Base-by-base conservation (phyloP, 306 rosid species). In the Delonix regia region DNA sequence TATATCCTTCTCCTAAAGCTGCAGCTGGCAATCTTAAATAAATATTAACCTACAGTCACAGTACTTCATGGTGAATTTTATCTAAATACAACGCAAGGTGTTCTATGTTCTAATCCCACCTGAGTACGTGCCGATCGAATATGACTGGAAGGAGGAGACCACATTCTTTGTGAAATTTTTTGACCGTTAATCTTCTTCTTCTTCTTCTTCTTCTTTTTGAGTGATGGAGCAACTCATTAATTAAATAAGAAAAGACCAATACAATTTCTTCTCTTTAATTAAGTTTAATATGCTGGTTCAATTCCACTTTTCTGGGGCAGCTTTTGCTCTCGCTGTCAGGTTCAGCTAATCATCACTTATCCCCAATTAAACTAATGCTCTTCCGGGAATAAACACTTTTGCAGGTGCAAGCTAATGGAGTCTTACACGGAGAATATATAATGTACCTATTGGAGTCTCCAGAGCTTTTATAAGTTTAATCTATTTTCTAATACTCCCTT, bases 321-420 rank as follows among this genome's bases (percentile, higher is more conserved):
- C 87, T 83, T 85, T 86, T 72, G 60, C 62, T 67, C 80, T 76
- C 65, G 48, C 55, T 71, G 76, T 83, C 89, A 72, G 49, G 80
- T 85, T 84, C 86, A 85, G 78, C 88, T 82, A 81, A 80, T 72
- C 78, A 82, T 84, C 44, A 79, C 69, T 83, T 66, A 70, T 71
- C 69, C 39, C 79, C 73, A 73, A 82, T 77, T 82, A 82, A 84
- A 80, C 45, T 71, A 80, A 44, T 72, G 18, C 3, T 69, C 60
- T 82, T 73, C 47, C 55, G 38, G 33, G 80, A 76, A 76, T 63
- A 70, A 77, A 82, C 65, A 77, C 78, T 78, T 85, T 82, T 75
- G 34, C 59, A 76, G 80, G 39, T 82, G 71, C 85, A 86, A 69
- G 49, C 49, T 74, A 77, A 68, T 78, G 78, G 42, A 47, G 61